A percentile compares a stretch with the other conserved stretches of the same genome.
Evolutionary conservation across 192 early-diverging fungal species (phyloP).

Genomic region (Oehlia diaphana): DNA sequence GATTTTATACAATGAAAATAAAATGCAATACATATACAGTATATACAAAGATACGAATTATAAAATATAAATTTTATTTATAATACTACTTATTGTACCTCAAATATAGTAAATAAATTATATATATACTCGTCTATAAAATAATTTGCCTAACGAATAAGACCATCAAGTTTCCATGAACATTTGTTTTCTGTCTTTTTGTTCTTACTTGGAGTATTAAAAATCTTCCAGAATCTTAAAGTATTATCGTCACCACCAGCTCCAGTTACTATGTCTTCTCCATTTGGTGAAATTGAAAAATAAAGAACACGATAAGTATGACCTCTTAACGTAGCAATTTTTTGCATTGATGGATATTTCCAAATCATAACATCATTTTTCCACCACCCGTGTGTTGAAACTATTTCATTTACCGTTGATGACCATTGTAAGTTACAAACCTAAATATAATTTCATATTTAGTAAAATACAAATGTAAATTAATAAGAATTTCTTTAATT

Average conservation of each 20-base stretch:
- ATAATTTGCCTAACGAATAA: background rate
- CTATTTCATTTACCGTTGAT: slow-evolving; percentile 73
- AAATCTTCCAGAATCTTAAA: slow-evolving; percentile 94
- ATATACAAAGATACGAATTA: no score
- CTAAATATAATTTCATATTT: slow-evolving; percentile 21
- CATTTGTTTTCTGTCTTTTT: background rate
- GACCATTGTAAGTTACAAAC: slow-evolving; percentile 94
- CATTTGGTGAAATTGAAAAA: slow-evolving; percentile 86
- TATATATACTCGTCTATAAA: no score
- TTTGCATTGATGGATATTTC: slow-evolving; percentile 76
- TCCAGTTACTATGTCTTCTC: slow-evolving; percentile 85
- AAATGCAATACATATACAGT: no score
- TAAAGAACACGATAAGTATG: slow-evolving; percentile 88
- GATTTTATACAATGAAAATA: no score
- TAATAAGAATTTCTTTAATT: background rate
- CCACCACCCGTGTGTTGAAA: slow-evolving; percentile 92
- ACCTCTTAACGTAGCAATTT: slow-evolving; percentile 67
- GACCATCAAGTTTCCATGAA: background rate
- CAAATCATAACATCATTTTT: slow-evolving; percentile 88
- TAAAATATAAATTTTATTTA: no score
- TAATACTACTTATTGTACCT: no score
- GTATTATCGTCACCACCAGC: slow-evolving; percentile 92
- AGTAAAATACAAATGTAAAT: background rate
- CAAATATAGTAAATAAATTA: no score
- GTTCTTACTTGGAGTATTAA: slow-evolving; percentile 38